Percentiles rank a stretch among this genome's conserved stretches.
These are phyloP conservation scores for Aspergillus proliferans DNA, from an alignment of 2,329 filamentous ascomycete genomes.

Conservation along the genomic window DNA sequence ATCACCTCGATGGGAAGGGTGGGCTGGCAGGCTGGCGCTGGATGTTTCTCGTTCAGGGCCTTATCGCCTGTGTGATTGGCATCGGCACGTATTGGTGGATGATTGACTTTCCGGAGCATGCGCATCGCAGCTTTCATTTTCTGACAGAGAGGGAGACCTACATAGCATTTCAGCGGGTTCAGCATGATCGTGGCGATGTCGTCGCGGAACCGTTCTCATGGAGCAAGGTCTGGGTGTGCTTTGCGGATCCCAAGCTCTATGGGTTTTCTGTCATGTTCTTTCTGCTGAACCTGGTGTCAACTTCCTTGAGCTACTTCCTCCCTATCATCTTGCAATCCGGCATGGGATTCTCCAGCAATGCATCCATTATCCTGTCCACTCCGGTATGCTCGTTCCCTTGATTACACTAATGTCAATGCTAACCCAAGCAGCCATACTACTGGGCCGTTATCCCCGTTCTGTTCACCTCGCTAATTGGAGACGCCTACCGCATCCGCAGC, in stretches of 20 bases:
- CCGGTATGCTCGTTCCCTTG: conserved; percentile 34
- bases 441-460: conserved; percentile 60
- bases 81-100: conserved; percentile 64
- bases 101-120: conserved; percentile 61
- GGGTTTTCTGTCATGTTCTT: conserved; percentile 61
- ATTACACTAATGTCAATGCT: neutral
- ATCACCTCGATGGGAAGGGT: conserved; percentile 52
- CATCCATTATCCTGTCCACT: conserved; percentile 57
- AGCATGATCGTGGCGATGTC: conserved; percentile 57
- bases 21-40: conserved; percentile 60
- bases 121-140: conserved; percentile 53
- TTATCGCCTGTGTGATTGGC: conserved; percentile 55
- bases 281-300: conserved; percentile 61
- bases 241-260: conserved; percentile 57
- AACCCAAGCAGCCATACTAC: conserved; percentile 50
- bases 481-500: conserved; percentile 54
- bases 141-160: conserved; percentile 50
- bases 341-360: conserved; percentile 49
- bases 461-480: conserved; percentile 56
- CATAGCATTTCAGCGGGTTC: conserved; percentile 54
- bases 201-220: conserved; percentile 51
- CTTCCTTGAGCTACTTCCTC: conserved; percentile 59
- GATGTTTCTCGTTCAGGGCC: conserved; percentile 63
- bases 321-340: conserved; percentile 53
- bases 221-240: conserved; percentile 51